A percentile compares a stretch with the other conserved stretches of the same genome.
Evolutionary conservation across 139 green algal genomes (phyloP).

Genomic region (Nannochloris sp.): DNA sequence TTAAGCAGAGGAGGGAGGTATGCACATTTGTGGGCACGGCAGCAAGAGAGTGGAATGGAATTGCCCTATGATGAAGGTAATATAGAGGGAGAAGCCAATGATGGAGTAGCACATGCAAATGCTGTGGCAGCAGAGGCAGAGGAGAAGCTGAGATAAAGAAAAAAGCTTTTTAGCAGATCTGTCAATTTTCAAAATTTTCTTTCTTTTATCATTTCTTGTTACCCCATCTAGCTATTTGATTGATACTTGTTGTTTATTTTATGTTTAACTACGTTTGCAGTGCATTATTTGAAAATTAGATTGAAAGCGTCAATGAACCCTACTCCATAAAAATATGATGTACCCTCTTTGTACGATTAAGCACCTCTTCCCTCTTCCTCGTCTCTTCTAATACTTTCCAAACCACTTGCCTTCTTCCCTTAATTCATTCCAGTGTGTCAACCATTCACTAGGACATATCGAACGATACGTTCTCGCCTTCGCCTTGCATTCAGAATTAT

Average conservation of each 20-base stretch:
- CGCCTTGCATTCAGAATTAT: constrained; percentile 58
- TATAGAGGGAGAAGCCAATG: constrained; percentile 1
- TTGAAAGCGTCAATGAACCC: too few relatives aligned
- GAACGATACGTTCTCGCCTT: constrained; percentile 69
- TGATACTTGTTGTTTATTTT: too few relatives aligned
- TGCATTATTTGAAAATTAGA: too few relatives aligned
- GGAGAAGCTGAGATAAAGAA: background rate
- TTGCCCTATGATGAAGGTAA: constrained; percentile 26
- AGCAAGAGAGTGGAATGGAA: constrained; percentile 33
- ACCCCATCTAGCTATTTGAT: too few relatives aligned
- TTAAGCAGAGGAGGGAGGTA: constrained; percentile 54
- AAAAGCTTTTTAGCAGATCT: background rate
- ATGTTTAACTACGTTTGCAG: too few relatives aligned
- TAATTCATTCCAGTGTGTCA: constrained; percentile 19
- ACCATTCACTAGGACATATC: constrained; percentile 78
- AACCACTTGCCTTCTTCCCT: constrained; percentile 9
- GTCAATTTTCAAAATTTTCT: background rate
- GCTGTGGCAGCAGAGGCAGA: background rate
- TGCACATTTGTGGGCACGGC: constrained; percentile 64
- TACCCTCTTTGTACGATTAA: too few relatives aligned
- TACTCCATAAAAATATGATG: too few relatives aligned
- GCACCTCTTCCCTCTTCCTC: too few relatives aligned
- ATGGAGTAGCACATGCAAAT: background rate
- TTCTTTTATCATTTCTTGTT: too few relatives aligned
- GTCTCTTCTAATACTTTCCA: background rate